These are phyloP conservation scores for Wallacemonas collosoma DNA, from an alignment of 208 protist species.

Conservation along the genomic window DNA sequence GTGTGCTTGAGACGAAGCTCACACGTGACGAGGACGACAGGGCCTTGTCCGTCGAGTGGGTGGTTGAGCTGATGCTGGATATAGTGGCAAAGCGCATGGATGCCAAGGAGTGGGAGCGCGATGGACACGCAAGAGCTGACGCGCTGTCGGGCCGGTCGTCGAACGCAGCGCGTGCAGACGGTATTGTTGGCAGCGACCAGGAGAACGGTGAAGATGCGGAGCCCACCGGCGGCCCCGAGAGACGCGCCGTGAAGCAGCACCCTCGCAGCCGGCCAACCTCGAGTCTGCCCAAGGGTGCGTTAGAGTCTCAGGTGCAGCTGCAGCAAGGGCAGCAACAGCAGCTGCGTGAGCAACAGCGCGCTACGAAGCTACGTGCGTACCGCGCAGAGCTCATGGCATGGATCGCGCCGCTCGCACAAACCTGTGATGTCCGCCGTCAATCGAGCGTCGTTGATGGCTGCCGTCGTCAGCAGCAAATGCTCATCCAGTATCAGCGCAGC, in stretches of 20 bases:
- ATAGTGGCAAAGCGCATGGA: conserved; percentile 31
- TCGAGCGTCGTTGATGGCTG: conserved; percentile 38
- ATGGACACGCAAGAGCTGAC: neutral
- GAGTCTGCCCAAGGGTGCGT: too few species aligned
- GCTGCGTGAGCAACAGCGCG: conserved; percentile 17
- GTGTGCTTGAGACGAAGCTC: conserved; percentile 21
- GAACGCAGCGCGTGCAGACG: too few species aligned
- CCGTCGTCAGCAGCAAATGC: conserved; percentile 34
- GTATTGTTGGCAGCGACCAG: neutral
- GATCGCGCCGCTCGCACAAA: conserved; percentile 36
- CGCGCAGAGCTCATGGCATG: conserved; percentile 48
- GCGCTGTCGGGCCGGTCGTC: neutral
- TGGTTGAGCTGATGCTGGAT: conserved; percentile 50
- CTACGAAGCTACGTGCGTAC: conserved; percentile 24
- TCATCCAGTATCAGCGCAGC: conserved; percentile 38
- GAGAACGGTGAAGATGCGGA: conserved; percentile 3
- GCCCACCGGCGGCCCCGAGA: neutral
- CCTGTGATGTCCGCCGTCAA: conserved; percentile 32
- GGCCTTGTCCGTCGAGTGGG: conserved; percentile 67
- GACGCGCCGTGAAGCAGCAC: neutral
- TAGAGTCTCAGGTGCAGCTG: too few species aligned
- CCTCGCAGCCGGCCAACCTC: too few species aligned
- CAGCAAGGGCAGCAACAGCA: conserved; percentile 20
- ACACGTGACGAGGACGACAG: conserved; percentile 38
- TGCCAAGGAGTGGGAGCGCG: neutral